Evolutionary conservation across 345 rosid genomes (phyloP).

Genomic region (Citrus australasica): DNA sequence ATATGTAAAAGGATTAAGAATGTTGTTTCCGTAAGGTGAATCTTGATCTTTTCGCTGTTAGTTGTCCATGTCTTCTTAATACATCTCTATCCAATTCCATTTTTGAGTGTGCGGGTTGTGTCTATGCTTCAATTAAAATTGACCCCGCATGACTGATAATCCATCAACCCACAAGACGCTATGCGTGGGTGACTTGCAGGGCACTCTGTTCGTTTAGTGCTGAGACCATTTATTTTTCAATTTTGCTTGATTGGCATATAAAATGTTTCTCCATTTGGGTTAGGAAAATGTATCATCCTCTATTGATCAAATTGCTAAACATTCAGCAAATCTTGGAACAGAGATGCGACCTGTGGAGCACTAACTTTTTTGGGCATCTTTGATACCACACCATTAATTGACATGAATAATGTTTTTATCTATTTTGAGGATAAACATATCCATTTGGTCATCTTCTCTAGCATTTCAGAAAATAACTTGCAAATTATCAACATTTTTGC

Average conservation of each 20-base stretch:
- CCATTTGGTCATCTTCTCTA: not conserved
- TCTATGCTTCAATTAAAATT: not conserved
- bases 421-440: not conserved
- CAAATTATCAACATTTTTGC: not conserved
- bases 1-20: not conserved
- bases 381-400: not conserved
- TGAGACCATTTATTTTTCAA: not conserved
- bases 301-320: not conserved
- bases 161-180: not conserved
- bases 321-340: not conserved
- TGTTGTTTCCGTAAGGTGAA: not conserved
- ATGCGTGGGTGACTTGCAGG: not conserved
- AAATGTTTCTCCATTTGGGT: not conserved
- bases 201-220: not conserved
- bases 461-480: not conserved
- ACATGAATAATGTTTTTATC: not conserved
- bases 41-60: not conserved
- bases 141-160: not conserved
- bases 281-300: not conserved
- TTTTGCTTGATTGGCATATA: not conserved
- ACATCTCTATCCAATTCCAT: not conserved
- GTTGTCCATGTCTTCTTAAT: not conserved
- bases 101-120: not conserved
- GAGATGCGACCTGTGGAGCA: not conserved
- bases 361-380: not conserved